Conservation (phyloP, 768 basidiomycete genomes). For the Tulasnella sp. region DNA sequence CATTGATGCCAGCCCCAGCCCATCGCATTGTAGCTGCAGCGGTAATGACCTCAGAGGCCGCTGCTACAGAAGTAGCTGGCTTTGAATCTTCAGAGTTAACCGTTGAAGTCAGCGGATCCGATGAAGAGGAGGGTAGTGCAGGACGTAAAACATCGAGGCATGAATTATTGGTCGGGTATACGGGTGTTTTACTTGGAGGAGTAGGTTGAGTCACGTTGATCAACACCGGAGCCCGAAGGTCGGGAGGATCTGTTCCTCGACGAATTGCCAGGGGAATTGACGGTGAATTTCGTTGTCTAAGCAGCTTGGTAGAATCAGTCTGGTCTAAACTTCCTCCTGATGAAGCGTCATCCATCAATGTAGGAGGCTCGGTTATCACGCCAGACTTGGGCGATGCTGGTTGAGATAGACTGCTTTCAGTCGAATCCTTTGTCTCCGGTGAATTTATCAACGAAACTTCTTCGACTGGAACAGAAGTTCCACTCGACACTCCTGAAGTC, state of each 20-base stretch:
- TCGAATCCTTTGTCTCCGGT: not conserved
- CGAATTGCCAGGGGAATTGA: not conserved
- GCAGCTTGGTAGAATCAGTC: too few species aligned
- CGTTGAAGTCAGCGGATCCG: not conserved
- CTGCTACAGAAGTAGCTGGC: not conserved
- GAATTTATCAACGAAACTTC: not conserved
- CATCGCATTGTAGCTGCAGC: constrained; percentile 67
- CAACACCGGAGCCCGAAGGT: not conserved
- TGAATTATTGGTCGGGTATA: not conserved
- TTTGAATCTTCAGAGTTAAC: not conserved
- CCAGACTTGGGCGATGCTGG: too few species aligned
- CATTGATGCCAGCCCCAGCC: constrained; percentile 70
- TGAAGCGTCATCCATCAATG: too few species aligned
- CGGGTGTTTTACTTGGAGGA: not conserved
- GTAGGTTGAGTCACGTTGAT: not conserved
- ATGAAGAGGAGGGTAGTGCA: not conserved
- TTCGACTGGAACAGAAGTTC: not conserved
- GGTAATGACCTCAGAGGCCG: not conserved
- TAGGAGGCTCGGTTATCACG: too few species aligned
- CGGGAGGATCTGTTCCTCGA: constrained; percentile 3
- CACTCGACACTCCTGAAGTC: not conserved
- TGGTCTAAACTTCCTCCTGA: too few species aligned
- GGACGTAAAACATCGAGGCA: not conserved
- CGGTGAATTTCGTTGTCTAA: too few species aligned
- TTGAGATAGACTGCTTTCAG: too few species aligned